A percentile compares a stretch with the other conserved stretches of the same genome.
phyloP scores from a whole-genome alignment of 352 stramenopile species.

The Globisporangium alternatum region DNA sequence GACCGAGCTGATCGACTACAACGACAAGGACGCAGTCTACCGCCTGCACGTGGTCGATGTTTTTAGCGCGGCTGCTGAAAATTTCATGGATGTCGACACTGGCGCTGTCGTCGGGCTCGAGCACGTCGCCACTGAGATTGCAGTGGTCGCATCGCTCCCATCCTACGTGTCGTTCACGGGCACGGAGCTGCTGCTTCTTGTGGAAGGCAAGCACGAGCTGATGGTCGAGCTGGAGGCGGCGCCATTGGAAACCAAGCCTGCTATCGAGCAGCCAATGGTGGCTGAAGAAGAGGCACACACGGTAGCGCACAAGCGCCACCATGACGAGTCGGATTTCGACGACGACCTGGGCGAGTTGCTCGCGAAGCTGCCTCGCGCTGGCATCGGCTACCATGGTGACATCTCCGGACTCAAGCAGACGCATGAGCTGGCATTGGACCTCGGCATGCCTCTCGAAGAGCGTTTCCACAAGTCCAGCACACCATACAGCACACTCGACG shows the following conservation, averaged over 20 bases:
- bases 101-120: constrained; percentile 33
- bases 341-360: constrained; percentile 60
- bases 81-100: constrained; percentile 33
- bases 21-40: constrained; percentile 54
- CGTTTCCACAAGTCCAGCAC: constrained; percentile 82
- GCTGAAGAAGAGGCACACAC: constrained; percentile 9
- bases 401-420: constrained; percentile 52
- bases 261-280: background rate
- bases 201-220: constrained; percentile 56
- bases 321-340: constrained; percentile 50
- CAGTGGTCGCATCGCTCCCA: constrained; percentile 47
- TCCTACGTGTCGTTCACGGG: constrained; percentile 49
- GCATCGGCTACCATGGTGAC: constrained; percentile 77
- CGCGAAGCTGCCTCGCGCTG: constrained; percentile 62
- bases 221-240: constrained; percentile 31
- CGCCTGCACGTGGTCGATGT: constrained; percentile 46
- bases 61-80: constrained; percentile 14
- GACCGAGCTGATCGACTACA: constrained; percentile 37
- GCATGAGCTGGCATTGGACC: constrained; percentile 47
- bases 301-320: constrained; percentile 44
- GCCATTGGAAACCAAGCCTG: background rate
- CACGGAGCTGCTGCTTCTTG: constrained; percentile 44
- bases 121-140: constrained; percentile 41
- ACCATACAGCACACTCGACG: constrained; percentile 69
- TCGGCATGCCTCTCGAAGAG: constrained; percentile 47